Conservation (phyloP, 441 rosid species). For the Kokia cookei region DNA sequence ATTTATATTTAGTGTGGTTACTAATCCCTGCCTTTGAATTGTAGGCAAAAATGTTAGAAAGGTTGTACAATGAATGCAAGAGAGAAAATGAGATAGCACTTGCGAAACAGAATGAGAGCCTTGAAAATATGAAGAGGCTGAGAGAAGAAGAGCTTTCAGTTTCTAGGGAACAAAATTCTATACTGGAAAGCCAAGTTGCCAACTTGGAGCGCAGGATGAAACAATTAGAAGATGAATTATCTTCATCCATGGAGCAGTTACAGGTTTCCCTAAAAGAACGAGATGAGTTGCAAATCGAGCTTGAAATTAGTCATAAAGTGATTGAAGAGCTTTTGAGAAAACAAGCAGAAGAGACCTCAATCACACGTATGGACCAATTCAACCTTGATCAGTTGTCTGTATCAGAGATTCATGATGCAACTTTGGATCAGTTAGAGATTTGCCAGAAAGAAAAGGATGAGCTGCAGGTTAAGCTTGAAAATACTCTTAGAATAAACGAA, state of each 20-base stretch:
- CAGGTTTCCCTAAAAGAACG: slow-evolving; percentile 33
- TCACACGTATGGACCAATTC: neutral
- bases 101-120: slow-evolving; percentile 33
- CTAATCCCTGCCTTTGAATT: neutral
- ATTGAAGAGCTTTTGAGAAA: slow-evolving; percentile 38
- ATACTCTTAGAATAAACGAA: slow-evolving; percentile 36
- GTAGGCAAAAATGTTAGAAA: neutral
- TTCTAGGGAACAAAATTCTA: slow-evolving; percentile 33
- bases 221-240: slow-evolving; percentile 24
- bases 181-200: slow-evolving; percentile 30
- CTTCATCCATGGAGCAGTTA: slow-evolving; percentile 33
- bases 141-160: slow-evolving; percentile 38
- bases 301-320: slow-evolving; percentile 35
- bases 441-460: slow-evolving; percentile 39
- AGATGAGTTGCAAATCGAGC: slow-evolving; percentile 37
- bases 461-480: slow-evolving; percentile 36
- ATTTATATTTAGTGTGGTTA: neutral
- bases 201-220: slow-evolving; percentile 18
- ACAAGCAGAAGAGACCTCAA: slow-evolving; percentile 16
- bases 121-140: slow-evolving; percentile 31
- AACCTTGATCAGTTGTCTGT: neutral
- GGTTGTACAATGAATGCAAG: slow-evolving; percentile 27
- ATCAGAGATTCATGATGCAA: slow-evolving; percentile 39
- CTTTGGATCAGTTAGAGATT: slow-evolving; percentile 16
- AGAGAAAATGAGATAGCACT: slow-evolving; percentile 34